Base-by-base conservation (phyloP, 2,329 filamentous ascomycete genomes). In the Emergomyces africanus region DNA sequence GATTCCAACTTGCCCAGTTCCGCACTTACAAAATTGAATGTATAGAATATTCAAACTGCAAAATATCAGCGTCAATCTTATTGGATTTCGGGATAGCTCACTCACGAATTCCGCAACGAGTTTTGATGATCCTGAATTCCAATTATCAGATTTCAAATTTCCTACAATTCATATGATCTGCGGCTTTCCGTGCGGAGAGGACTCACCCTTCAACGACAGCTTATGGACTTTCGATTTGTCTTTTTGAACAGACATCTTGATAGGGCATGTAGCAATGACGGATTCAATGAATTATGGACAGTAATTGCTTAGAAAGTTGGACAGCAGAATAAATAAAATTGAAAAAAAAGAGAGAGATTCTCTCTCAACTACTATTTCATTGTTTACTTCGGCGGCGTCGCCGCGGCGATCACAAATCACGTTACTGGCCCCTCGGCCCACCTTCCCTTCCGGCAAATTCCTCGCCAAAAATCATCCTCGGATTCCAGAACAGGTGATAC, bases 31-130 rank as follows among this genome's bases (percentile, higher is more conserved):
- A 80, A 61, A 99, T 97, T 0, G 91, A 95, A 70, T 99, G 94
- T 71, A 97, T 96, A 1, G 90, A 96, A 75, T 96, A 99, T 79
- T 99, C 90, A 71, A 99, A 99, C 74, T 75, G 50, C 1, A 41
- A 12, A 44, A 44, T 14, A 33, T 55, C 25, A 55, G 53, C 53
- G 28, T 12, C 53, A 28, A 20, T 42, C 23, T n/a, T 25, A 55
- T n/a, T 30, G 15, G 8, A 23, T 30, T 3, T 30, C 39, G n/a
- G 37, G 37, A 15, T 33, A 33, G 2, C 25, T 54, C 28, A 81
- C 88, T 73, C 78, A 95, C 90, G 74, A 99, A 99, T 78, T 99
- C 94, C 50, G 92, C 88, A 60, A 97, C 90, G 42, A 95, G 83
- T 75, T 92, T 95, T 44, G 90, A 84, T 66, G 85, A 87, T 59